Base-by-base conservation (phyloP, 768 basidiomycete genomes). In the Ramaria sp. region DNA sequence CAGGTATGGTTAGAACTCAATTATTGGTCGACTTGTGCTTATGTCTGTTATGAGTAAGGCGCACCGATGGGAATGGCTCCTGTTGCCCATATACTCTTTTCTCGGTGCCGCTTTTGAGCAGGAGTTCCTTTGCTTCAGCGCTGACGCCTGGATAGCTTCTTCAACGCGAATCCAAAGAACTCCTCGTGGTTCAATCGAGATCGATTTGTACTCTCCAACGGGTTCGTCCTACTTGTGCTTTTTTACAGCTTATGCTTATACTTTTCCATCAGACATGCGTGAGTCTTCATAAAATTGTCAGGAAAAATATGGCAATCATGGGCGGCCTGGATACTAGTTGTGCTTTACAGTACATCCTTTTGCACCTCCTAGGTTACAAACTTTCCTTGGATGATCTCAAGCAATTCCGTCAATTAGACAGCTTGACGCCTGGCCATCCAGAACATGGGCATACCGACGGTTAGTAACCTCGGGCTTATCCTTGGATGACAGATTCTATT, bases 151-250 rank as follows among this genome's bases (percentile, higher is more conserved):
- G 57, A 59, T 53, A 89, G 88, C 18, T 89, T 92, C 77, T 68
- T 96, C 72, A 87, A 86, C 60, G 83, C 84, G 63, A 94, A 92
- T 72, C 88, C 92, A 48, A 83, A 82, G 68, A 85, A 77, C 73
- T 82, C 92, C 39, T 84, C 89, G 69, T 95, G 91, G 93, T 86
- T 85, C 73, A 95, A 94, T 72, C 85, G 94, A 58, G 93, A 96
- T 75, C 85, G 93, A 70, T 97, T 95, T 63, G 93, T 97, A 57
- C 82, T 96, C 60, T 96, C 93, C 60, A 95, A 95, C 65, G 92
- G 92, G 82, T 92, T 69, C 61, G 85, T 70, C 9, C 28, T 48
- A 37, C 18, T 30, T 10, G 30, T 37, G 5, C 45, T 10, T 15
- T 47, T 5, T 16, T 22, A 47, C 9, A 27, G 20, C 8, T 13